A percentile compares a stretch with the other conserved stretches of the same genome.
These are phyloP conservation scores for Capronia americana DNA, from an alignment of 2,329 filamentous ascomycete genomes.

Conservation along the genomic window DNA sequence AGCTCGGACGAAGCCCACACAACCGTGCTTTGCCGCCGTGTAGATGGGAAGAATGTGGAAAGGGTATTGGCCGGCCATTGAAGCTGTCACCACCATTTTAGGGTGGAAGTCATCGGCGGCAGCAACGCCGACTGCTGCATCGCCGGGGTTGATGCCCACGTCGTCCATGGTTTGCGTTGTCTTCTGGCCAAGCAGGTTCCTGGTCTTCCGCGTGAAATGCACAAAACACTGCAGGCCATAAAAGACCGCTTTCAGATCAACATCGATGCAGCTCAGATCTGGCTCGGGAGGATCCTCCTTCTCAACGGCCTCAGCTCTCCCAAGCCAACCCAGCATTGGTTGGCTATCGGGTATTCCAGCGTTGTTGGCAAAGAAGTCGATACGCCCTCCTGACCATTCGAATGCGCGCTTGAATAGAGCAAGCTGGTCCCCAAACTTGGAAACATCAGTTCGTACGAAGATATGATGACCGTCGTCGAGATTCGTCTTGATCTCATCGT, in stretches of 20 bases:
- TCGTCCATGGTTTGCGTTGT: not conserved
- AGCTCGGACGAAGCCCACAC: constrained; percentile 52
- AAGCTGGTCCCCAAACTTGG: constrained; percentile 58
- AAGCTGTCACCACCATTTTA: constrained; percentile 54
- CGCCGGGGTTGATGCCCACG: not conserved
- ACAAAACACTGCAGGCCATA: constrained; percentile 47
- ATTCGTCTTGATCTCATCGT: constrained; percentile 6
- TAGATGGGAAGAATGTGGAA: constrained; percentile 45
- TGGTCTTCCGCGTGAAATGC: constrained; percentile 45
- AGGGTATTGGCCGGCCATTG: constrained; percentile 54
- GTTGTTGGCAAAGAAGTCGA: constrained; percentile 60
- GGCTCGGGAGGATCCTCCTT: constrained; percentile 40
- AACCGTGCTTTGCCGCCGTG: constrained; percentile 61
- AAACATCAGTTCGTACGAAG: constrained; percentile 57
- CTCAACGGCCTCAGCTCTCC: not conserved
- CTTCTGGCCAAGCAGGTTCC: not conserved
- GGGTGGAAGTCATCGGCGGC: constrained; percentile 9
- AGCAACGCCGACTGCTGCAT: constrained; percentile 2
- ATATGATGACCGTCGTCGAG: constrained; percentile 22
- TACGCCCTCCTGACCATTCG: constrained; percentile 47
- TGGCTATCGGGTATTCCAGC: constrained; percentile 59
- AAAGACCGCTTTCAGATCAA: constrained; percentile 44
- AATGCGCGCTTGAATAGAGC: constrained; percentile 59
- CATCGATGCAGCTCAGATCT: constrained; percentile 44
- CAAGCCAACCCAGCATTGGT: constrained; percentile 7